phyloP scores from a whole-genome alignment of 169 alveolate species.

The Plasmodium coatneyi region DNA sequence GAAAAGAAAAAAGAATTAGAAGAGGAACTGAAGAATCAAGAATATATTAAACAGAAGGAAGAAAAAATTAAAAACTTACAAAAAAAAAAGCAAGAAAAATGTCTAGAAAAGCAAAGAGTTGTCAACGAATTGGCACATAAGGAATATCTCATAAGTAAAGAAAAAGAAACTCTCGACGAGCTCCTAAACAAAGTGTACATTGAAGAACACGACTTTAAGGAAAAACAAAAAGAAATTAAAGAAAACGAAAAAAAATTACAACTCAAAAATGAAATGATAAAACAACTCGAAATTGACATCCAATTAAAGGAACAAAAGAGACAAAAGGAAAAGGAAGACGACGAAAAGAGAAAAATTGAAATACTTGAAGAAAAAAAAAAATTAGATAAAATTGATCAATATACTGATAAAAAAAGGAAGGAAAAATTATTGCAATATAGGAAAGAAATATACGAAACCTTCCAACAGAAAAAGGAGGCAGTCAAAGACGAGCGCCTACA shows the following conservation, averaged over 20 bases:
- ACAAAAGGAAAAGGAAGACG: constrained; percentile 55
- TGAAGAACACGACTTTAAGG: constrained; percentile 71
- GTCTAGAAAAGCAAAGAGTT: constrained; percentile 69
- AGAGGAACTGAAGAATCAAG: constrained; percentile 63
- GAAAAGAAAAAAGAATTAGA: constrained; percentile 57
- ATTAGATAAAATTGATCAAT: constrained; percentile 70
- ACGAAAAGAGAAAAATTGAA: constrained; percentile 68
- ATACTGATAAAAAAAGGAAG: constrained; percentile 65
- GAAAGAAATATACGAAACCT: constrained; percentile 63
- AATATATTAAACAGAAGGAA: constrained; percentile 62
- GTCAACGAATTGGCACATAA: constrained; percentile 69
- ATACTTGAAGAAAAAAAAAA: constrained; percentile 64
- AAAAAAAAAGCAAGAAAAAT: constrained; percentile 54
- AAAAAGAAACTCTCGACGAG: constrained; percentile 65
- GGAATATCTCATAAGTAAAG: constrained; percentile 66
- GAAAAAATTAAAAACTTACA: constrained; percentile 31
- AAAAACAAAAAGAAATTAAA: constrained; percentile 59
- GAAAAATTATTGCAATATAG: constrained; percentile 63
- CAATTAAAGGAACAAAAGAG: constrained; percentile 45
- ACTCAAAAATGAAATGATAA: constrained; percentile 66
- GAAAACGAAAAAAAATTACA: constrained; percentile 72
- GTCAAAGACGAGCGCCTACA: constrained; percentile 57
- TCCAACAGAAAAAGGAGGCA: constrained; percentile 62
- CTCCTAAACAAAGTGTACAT: constrained; percentile 50
- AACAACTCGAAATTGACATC: constrained; percentile 58